phyloP scores from a whole-genome alignment of 345 rosid genomes.

The Psidium friedrichsthalianum region DNA sequence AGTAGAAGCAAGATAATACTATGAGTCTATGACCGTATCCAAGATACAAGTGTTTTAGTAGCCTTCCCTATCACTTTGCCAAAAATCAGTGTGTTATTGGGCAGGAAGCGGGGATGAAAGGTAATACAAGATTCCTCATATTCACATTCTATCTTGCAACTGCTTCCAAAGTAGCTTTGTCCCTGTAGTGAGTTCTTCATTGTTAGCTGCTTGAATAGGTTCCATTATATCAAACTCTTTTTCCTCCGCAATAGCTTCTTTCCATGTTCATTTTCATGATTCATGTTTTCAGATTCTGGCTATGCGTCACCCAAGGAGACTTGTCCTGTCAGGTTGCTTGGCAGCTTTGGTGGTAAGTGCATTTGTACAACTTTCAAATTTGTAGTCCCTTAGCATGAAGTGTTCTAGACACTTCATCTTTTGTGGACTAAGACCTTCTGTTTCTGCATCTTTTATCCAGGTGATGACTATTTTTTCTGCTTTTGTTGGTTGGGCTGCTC shows the following conservation, averaged over 20 bases:
- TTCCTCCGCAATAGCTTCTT: background rate
- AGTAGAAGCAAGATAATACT: background rate
- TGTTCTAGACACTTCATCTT: background rate
- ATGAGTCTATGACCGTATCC: background rate
- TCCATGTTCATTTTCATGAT: background rate
- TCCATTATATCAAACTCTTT: background rate
- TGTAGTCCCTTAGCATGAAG: background rate
- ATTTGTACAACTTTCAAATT: background rate
- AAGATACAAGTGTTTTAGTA: background rate
- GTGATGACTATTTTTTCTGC: slow-evolving; percentile 89
- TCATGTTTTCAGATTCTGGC: slow-evolving; percentile 65
- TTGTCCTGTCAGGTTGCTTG: slow-evolving; percentile 80
- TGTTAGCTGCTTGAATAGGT: background rate
- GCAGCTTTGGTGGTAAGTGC: slow-evolving; percentile 60
- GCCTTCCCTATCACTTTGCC: background rate
- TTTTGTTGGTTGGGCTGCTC: slow-evolving; percentile 87
- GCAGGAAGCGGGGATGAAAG: background rate
- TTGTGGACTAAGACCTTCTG: background rate
- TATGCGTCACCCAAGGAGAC: slow-evolving; percentile 93
- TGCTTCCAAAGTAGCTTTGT: background rate
- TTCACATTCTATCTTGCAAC: background rate
- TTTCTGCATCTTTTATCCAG: slow-evolving; percentile 17
- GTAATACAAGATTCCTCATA: background rate
- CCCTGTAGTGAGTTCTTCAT: background rate
- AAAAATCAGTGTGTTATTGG: background rate